phyloP scores from a whole-genome alignment of 306 rosid genomes.

The Ormosia semicastrata region DNA sequence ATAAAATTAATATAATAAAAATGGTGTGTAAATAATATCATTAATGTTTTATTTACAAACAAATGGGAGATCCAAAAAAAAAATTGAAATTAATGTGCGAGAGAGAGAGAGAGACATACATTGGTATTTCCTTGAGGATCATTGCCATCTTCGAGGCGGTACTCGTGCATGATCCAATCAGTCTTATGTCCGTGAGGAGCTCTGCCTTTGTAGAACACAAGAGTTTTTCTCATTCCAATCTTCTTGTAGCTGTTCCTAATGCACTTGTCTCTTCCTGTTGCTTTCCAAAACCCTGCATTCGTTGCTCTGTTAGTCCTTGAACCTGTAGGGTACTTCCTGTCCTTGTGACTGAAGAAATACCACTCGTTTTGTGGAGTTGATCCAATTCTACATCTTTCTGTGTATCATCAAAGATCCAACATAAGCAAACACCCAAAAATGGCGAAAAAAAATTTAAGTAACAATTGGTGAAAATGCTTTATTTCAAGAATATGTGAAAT shows the following conservation, averaged over 20 bases:
- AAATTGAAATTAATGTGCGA: not conserved
- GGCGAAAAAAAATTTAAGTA: not conserved
- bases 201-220: slow-evolving; percentile 89
- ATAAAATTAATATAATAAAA: no score
- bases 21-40: no score
- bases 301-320: slow-evolving; percentile 95
- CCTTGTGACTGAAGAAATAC: slow-evolving; percentile 98
- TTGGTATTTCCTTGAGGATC: slow-evolving; percentile 45
- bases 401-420: not conserved
- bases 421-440: not conserved
- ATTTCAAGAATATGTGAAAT: not conserved
- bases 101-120: slow-evolving; percentile 35
- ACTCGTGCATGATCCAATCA: slow-evolving; percentile 99
- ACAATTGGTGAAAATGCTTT: not conserved
- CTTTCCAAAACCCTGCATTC: slow-evolving; percentile 96
- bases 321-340: slow-evolving; percentile 95
- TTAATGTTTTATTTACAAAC: no score
- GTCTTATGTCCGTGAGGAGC: slow-evolving; percentile 97
- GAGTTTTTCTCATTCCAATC: slow-evolving; percentile 95
- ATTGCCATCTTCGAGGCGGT: slow-evolving; percentile 78
- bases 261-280: slow-evolving; percentile 95
- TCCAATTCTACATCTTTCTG: slow-evolving; percentile 89
- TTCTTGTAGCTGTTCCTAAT: slow-evolving; percentile 70
- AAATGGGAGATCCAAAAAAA: not conserved
- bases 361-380: slow-evolving; percentile 97